Conservation (phyloP, 257 asterid species). For the Fraxinus quadrangulata region DNA sequence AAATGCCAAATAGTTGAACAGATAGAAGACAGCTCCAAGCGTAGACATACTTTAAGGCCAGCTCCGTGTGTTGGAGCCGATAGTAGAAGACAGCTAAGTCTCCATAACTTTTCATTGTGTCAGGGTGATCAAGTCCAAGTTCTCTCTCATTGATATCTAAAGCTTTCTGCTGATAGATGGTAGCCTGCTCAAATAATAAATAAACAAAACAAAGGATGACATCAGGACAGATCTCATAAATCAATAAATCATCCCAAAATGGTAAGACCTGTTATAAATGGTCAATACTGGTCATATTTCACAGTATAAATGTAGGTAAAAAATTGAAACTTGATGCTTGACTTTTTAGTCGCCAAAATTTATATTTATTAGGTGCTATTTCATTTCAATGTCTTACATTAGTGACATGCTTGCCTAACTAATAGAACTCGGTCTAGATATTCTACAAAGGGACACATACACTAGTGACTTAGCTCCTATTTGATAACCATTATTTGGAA, state of each 20-base stretch:
- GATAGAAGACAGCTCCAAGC: neutral
- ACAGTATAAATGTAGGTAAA: neutral
- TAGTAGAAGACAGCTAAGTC: constrained; percentile 84
- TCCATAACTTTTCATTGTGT: constrained; percentile 89
- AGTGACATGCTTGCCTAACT: neutral
- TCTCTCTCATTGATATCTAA: constrained; percentile 85
- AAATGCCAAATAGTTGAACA: neutral
- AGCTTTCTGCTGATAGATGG: constrained; percentile 83
- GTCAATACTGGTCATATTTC: neutral
- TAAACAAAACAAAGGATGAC: constrained; percentile 16
- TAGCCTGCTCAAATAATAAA: constrained; percentile 48
- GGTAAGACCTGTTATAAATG: neutral
- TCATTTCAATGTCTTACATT: too few species aligned
- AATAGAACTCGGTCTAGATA: neutral
- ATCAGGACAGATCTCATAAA: constrained; percentile 18
- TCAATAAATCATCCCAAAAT: constrained; percentile 9
- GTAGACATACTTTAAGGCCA: constrained; percentile 50
- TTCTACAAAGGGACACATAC: neutral
- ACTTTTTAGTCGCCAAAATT: constrained; percentile 8
- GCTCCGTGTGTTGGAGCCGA: constrained; percentile 77
- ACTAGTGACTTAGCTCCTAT: neutral
- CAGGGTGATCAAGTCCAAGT: constrained; percentile 87
- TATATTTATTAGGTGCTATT: neutral
- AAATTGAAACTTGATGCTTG: neutral
- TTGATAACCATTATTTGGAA: too few species aligned